Evolutionary conservation across 441 rosid genomes (phyloP), one percentile per base, ranked within the genome.

Genomic region (Adansonia gregorii): DNA sequence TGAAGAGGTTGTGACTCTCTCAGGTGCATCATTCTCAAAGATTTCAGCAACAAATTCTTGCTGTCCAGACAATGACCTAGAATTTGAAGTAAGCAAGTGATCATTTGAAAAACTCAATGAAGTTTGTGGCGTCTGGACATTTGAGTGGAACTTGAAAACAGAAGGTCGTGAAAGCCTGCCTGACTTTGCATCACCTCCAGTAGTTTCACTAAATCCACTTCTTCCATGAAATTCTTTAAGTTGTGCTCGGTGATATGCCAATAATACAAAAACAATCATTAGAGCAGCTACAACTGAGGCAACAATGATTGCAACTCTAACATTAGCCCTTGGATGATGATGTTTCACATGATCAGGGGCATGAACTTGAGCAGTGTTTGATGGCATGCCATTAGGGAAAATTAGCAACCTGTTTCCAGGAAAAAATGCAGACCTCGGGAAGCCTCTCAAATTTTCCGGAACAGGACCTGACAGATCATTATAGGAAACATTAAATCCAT

Each of bases 41-140:
- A 91, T 91, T 82, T 93, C 98, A 81, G 84, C 55, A 54, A 76
- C 85, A 54, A 79, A 82, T 61, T 85, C 92, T 51, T 89, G 80
- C 78, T 82, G 90, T 78, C 90, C 94, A 2, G 96, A 91, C 75
- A 95, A 84, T 60, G 98, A 87, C 85, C 95, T 83, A 65, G 99
- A 90, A 82, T 93, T 90, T 55, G 95, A 72, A 70, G 91, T 88
- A 79, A 95, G 95, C 87, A 95, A 83, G 88, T 87, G 97, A 84
- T 91, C 96, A 67, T 95, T 90, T 12, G 99, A 95, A 83, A 93
- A 93, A 84, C 97, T 91, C 85, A 88, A 82, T 3, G 97, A 92
- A 58, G 91, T 77, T 49, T 89, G 87, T 11, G 85, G 92, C 20
- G 83, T 85, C 77, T 81, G 93, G 76, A 60, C 86, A 77, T 84